Evolutionary conservation across 1,284 basidiomycete species (phyloP).

Genomic region (Takashimella tepidaria): DNA sequence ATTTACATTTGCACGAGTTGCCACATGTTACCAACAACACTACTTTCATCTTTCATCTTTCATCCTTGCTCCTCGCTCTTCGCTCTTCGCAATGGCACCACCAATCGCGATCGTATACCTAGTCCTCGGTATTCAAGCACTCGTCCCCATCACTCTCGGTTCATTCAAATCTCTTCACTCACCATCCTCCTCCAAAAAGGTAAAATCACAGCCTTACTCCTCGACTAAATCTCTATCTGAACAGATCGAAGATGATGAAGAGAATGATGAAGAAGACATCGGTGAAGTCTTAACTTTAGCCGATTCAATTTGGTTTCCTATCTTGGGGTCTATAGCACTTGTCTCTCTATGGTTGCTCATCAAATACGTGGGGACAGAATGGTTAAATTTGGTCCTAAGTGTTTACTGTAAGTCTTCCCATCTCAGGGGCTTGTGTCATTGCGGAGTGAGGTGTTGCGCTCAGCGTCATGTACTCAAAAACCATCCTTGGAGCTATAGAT

Average conservation of each 20-base stretch:
- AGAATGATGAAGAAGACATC: slow-evolving; percentile 33
- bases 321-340: slow-evolving; percentile 42
- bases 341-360: slow-evolving; percentile 36
- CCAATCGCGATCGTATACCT: slow-evolving; percentile 22
- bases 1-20: no score
- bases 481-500: no score
- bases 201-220: slow-evolving; percentile 29
- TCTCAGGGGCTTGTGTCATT: slow-evolving; percentile 29
- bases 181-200: slow-evolving; percentile 13
- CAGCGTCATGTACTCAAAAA: no score
- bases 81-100: background rate
- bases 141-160: slow-evolving; percentile 44
- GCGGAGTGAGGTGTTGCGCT: slow-evolving; percentile 4
- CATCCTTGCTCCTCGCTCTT: background rate
- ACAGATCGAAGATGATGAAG: slow-evolving; percentile 21
- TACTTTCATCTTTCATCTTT: background rate
- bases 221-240: slow-evolving; percentile 10
- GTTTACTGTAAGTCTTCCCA: slow-evolving; percentile 71
- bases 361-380: slow-evolving; percentile 68
- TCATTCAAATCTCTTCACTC: slow-evolving; percentile 44
- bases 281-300: slow-evolving; percentile 42
- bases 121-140: slow-evolving; percentile 38
- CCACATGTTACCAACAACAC: no score
- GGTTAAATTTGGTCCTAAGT: slow-evolving; percentile 57
- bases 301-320: slow-evolving; percentile 42